Evolutionary conservation across 768 basidiomycete genomes (phyloP), one percentile per base, ranked within the genome.

Genomic region (Trametes maxima): DNA sequence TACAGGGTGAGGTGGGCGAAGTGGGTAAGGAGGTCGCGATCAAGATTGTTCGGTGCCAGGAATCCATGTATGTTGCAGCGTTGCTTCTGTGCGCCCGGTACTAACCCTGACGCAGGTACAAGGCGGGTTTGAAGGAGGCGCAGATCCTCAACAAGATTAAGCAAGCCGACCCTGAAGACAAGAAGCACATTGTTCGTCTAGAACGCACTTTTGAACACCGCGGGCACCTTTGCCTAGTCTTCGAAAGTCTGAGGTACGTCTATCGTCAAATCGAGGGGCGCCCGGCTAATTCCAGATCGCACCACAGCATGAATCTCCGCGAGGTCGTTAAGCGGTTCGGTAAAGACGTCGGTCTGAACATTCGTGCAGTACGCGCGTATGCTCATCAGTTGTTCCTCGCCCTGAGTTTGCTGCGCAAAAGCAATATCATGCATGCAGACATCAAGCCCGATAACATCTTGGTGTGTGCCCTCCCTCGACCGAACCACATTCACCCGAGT

Each of bases 381-480:
- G 88, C 97, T 33, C 93, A 96, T 67, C 97, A 99, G 71, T 86
- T 99, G 54, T 95, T 98, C 76, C 82, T 98, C 54, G 84, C 93
- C 17, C 74, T 98, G 64, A 85, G 90, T 66, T 78, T 95, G 56
- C 78, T 98, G 70, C 85, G 86, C 66, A 98, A 98, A 76, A 83
- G 87, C 60, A 94, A 91, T 65, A 86, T 98, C 60, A 97, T 98
- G 85, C 97, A 99, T 69, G 97, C 97, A 7, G 97, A 99, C 71
- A 92, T 99, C 73, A 98, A 98, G 75, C 97, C 97, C 19, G 97
- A 98, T 73, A 98, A 98, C 72, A 96, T 99, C 44, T 74, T 98
- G 69, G 95, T 95, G 64, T 35, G 88, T 82, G 37, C 17, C 59
- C 33, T 11, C 60, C 42, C 57, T 44, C 40, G 25, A 8, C 33